Percentiles rank a stretch among this genome's conserved stretches.
These are phyloP conservation scores for Tillandsia leiboldiana DNA, from an alignment of 176 grass and related monocot species.

Conservation along the genomic window DNA sequence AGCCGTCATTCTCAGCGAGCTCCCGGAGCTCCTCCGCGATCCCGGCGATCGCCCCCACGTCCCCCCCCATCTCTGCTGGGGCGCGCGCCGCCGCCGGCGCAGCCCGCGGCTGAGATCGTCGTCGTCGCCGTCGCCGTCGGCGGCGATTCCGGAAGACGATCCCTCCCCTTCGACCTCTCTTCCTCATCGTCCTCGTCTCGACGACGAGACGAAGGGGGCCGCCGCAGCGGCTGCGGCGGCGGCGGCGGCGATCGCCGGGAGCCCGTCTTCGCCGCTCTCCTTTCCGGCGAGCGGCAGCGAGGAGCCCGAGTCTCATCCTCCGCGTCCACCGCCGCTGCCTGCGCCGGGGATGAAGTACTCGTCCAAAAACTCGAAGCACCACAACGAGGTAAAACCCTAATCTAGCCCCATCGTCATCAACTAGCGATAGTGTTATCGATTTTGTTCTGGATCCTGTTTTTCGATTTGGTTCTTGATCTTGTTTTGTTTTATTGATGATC, in stretches of 20 bases:
- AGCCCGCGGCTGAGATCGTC: background rate
- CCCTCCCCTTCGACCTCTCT: background rate
- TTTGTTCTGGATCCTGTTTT: background rate
- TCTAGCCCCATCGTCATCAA: background rate
- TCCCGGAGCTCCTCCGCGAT: background rate
- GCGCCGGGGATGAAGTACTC: background rate
- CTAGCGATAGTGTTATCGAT: no score
- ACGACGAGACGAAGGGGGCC: background rate
- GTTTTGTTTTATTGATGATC: background rate
- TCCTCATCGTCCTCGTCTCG: background rate
- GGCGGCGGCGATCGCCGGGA: background rate
- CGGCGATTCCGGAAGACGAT: background rate
- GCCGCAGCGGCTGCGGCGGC: background rate
- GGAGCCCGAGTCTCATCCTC: background rate
- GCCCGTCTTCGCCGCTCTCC: conserved; percentile 13
- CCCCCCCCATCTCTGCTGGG: background rate
- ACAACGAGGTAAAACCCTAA: background rate
- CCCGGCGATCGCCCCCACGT: background rate
- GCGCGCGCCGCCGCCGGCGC: background rate
- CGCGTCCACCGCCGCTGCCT: background rate
- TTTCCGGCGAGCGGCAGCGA: conserved; percentile 16
- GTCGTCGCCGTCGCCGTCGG: background rate
- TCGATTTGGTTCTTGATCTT: background rate
- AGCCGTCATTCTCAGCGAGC: background rate
- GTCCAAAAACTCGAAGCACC: background rate